phyloP scores from a whole-genome alignment of 1,139 yeast genomes.

The Blastobotrys niveus region DNA sequence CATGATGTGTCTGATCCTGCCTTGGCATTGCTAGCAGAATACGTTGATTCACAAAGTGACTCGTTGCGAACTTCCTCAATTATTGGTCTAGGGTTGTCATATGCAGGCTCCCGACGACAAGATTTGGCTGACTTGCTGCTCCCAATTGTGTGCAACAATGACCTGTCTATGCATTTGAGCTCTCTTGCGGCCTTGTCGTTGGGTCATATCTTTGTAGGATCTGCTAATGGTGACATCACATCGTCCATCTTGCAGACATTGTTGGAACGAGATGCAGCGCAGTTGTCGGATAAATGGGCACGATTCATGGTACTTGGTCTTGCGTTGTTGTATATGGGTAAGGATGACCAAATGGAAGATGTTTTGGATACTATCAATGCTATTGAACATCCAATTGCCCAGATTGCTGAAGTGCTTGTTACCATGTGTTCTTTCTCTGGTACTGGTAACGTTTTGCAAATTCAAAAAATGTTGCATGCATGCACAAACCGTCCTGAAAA shows the following conservation, averaged over 20 bases:
- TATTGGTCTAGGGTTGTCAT: constrained; percentile 88
- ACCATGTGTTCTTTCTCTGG: constrained; percentile 96
- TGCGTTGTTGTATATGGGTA: constrained; percentile 89
- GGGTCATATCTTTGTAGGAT: constrained; percentile 93
- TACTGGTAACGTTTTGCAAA: constrained; percentile 93
- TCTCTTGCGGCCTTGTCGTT: constrained; percentile 85
- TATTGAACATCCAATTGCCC: constrained; percentile 88
- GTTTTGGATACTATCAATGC: constrained; percentile 93
- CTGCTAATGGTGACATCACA: constrained; percentile 91
- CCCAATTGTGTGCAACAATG: constrained; percentile 83
- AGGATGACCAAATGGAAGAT: constrained; percentile 91
- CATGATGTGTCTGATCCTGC: constrained; percentile 97
- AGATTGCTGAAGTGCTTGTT: constrained; percentile 82
- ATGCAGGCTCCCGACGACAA: constrained; percentile 88
- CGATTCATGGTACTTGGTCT: constrained; percentile 88
- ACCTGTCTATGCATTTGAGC: constrained; percentile 68
- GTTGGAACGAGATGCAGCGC: constrained; percentile 74
- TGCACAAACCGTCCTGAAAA: constrained; percentile 54
- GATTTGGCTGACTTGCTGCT: constrained; percentile 70
- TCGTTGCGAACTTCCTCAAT: constrained; percentile 74
- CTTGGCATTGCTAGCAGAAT: constrained; percentile 71
- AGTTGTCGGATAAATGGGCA: constrained; percentile 79
- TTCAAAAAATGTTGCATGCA: constrained; percentile 85
- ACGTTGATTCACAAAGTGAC: constrained; percentile 50
- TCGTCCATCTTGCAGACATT: constrained; percentile 85